Conservation (phyloP, 2,329 filamentous ascomycete genomes). For the Cladosporium cucumerinum region DNA sequence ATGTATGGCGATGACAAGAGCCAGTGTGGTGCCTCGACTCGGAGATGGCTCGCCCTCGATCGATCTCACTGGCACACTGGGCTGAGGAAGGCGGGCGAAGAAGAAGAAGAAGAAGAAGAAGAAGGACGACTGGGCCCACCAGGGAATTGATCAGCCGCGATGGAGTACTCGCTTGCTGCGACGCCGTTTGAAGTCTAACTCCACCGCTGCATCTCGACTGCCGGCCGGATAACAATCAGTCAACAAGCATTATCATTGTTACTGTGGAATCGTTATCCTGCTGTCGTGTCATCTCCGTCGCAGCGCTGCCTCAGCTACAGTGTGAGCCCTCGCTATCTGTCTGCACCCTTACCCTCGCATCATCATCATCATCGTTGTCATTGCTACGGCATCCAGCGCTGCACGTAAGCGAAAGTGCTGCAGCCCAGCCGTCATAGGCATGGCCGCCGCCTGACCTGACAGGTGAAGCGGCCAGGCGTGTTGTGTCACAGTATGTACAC, state of each 20-base stretch:
- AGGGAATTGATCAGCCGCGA: constrained; percentile 2
- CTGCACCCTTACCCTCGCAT: not conserved
- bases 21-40: not conserved
- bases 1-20: not conserved
- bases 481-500: not conserved
- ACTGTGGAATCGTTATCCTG: not conserved
- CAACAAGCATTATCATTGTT: not conserved
- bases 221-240: not conserved
- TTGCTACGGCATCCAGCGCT: not conserved
- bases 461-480: not conserved
- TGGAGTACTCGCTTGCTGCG: constrained; percentile 7
- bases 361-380: not conserved
- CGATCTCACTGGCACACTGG: not conserved
- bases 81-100: not conserved
- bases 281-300: not conserved
- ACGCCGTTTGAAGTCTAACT: constrained; percentile 9
- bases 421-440: not conserved
- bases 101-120: not conserved
- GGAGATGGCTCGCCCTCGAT: constrained; percentile 5
- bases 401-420: constrained; percentile 7
- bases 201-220: not conserved
- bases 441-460: not conserved
- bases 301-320: not conserved
- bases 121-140: no score
- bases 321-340: not conserved